Conservation (phyloP, 139 green algal species). For the Zygnema circumcarinatum region DNA sequence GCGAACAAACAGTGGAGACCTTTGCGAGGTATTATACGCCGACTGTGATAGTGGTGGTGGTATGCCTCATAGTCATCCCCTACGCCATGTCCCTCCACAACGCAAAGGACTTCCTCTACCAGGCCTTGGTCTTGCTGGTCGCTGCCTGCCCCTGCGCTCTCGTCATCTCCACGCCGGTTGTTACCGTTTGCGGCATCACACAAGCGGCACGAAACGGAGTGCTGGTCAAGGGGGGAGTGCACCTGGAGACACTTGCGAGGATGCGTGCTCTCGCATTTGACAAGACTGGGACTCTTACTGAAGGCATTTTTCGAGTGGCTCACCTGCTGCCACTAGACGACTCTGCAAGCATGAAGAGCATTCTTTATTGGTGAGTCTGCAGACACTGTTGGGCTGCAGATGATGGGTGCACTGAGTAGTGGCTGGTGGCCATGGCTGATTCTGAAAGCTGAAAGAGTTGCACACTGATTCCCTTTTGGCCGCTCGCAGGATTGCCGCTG, state of each 20-base stretch:
- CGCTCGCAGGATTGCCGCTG: conserved; percentile 51
- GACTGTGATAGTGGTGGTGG: conserved; percentile 69
- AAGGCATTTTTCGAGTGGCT: conserved; percentile 68
- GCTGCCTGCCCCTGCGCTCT: conserved; percentile 85
- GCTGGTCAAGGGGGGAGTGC: conserved; percentile 76
- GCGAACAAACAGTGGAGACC: conserved; percentile 67
- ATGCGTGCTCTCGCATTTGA: conserved; percentile 73
- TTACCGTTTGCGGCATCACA: conserved; percentile 69
- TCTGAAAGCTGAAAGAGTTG: too few species aligned
- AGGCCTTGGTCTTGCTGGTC: conserved; percentile 80
- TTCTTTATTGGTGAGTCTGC: conserved; percentile 49
- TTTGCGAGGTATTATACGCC: conserved; percentile 83
- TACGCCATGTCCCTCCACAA: conserved; percentile 32
- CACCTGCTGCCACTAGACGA: conserved; percentile 7
- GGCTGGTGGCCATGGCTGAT: too few species aligned
- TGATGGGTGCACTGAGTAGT: too few species aligned
- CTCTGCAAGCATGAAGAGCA: neutral
- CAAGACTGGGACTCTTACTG: conserved; percentile 85
- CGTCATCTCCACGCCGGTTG: conserved; percentile 82
- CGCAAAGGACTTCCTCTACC: conserved; percentile 70
- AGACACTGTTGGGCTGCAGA: too few species aligned
- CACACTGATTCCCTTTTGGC: neutral
- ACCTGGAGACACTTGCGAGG: conserved; percentile 76
- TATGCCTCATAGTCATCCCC: conserved; percentile 67
- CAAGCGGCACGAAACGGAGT: conserved; percentile 69